Percentiles rank a stretch among this genome's conserved stretches.
Evolutionary conservation across 805 yeast species (phyloP).

Genomic region (Clavispora fructus): DNA sequence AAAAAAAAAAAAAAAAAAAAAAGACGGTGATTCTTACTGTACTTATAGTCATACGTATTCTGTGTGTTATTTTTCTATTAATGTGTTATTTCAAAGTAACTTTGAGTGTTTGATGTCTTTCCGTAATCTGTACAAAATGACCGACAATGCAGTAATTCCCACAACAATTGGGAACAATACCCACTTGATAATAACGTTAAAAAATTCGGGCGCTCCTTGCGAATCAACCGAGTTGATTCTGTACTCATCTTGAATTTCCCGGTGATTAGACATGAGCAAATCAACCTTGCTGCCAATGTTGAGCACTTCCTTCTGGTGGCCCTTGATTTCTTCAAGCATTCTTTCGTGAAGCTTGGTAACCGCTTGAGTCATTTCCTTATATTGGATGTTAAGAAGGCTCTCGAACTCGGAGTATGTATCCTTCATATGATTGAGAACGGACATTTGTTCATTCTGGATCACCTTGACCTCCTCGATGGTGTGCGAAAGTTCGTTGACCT

Average conservation of each 20-base stretch:
- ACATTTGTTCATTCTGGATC: conserved; percentile 16
- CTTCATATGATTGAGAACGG: conserved; percentile 15
- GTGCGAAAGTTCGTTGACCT: conserved; percentile 6
- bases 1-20: not conserved
- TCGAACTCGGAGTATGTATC: conserved; percentile 22
- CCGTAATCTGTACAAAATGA: conserved; percentile 49
- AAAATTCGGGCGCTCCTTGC: conserved; percentile 16
- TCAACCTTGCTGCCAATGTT: conserved; percentile 35
- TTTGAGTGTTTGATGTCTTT: conserved; percentile 61
- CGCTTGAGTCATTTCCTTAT: conserved; percentile 26
- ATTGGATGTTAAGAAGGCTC: conserved; percentile 23
- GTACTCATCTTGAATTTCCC: conserved; percentile 30
- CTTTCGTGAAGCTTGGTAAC: conserved; percentile 29
- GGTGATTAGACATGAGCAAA: conserved; percentile 35
- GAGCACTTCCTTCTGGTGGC: conserved; percentile 31
- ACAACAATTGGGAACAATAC: conserved; percentile 37
- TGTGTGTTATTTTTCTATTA: not conserved
- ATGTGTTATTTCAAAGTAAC: conserved; percentile 32
- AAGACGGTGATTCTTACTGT: not conserved
- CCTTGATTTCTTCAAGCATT: conserved; percentile 38
- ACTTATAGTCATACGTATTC: not conserved
- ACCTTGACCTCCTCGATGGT: conserved; percentile 15
- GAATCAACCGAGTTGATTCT: conserved; percentile 1
- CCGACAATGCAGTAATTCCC: conserved; percentile 36
- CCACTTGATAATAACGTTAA: conserved; percentile 29